phyloP scores from a whole-genome alignment of 1,139 yeast genomes.

The Geotrichum reessii region DNA sequence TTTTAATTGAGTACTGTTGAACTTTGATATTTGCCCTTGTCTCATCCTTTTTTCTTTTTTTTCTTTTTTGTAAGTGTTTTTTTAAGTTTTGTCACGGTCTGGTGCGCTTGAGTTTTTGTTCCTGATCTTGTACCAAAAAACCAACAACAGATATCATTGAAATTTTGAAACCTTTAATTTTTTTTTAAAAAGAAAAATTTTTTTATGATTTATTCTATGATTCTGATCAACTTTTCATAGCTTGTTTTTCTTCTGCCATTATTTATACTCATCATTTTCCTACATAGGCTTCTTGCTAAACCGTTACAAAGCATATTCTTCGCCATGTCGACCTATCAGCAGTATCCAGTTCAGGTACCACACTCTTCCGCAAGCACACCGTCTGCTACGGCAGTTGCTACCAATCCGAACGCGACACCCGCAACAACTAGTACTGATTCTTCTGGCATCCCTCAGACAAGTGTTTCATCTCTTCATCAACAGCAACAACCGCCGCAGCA shows the following conservation, averaged over 20 bases:
- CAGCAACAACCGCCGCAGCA: slow-evolving; percentile 13
- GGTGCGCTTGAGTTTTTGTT: background rate
- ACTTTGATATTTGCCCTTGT: background rate
- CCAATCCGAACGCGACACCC: background rate
- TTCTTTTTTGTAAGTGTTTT: background rate
- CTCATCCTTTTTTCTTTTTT: too few species aligned
- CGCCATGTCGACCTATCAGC: background rate
- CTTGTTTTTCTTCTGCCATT: background rate
- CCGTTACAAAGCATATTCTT: background rate
- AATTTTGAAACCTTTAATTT: background rate
- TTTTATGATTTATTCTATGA: background rate
- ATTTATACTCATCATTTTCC: background rate
- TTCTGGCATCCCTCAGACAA: background rate
- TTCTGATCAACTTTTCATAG: background rate
- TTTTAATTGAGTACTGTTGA: background rate
- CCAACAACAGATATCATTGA: background rate
- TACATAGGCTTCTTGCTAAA: background rate
- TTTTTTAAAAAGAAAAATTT: background rate
- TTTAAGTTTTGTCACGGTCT: background rate
- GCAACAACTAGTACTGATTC: background rate
- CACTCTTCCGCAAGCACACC: slow-evolving; percentile 1
- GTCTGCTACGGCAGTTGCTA: background rate
- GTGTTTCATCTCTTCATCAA: slow-evolving; percentile 5
- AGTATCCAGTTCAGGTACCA: background rate
- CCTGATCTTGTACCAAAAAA: background rate